Conservation (phyloP, 2,329 filamentous ascomycete species). For the Aspergillus brunneoviolaceus region DNA sequence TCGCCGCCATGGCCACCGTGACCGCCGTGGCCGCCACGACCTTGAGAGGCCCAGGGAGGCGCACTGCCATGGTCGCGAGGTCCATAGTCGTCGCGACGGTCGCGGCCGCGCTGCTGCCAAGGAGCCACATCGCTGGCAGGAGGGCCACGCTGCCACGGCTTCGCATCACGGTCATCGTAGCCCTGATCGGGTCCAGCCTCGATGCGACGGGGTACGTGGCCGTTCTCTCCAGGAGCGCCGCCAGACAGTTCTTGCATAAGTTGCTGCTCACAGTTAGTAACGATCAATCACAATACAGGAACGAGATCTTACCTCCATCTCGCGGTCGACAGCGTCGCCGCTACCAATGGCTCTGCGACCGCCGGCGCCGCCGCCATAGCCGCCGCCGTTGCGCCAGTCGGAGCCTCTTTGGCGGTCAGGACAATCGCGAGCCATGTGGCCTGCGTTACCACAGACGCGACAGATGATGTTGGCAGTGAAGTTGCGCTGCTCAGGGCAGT, state of each 20-base stretch:
- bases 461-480: constrained; percentile 99
- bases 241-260: constrained; percentile 97
- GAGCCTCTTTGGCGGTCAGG: constrained; percentile 87
- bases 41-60: constrained; percentile 35
- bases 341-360: constrained; percentile 65
- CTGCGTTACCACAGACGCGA: constrained; percentile 94
- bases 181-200: constrained; percentile 72
- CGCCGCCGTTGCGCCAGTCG: constrained; percentile 80
- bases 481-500: constrained; percentile 96
- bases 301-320: constrained; percentile 75
- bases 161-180: constrained; percentile 56
- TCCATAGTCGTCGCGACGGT: constrained; percentile 52
- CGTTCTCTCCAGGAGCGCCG: constrained; percentile 59
- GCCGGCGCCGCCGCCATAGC: constrained; percentile 36
- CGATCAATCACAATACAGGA: not conserved
- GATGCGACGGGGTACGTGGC: constrained; percentile 71
- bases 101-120: constrained; percentile 63
- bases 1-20: constrained; percentile 32
- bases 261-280: constrained; percentile 56
- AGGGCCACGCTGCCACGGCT: constrained; percentile 83
- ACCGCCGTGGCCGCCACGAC: constrained; percentile 45
- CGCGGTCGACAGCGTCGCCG: constrained; percentile 84
- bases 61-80: constrained; percentile 38
- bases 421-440: constrained; percentile 98
- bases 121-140: constrained; percentile 76